Conservation (phyloP, 257 asterid species). For the Rhazya stricta region DNA sequence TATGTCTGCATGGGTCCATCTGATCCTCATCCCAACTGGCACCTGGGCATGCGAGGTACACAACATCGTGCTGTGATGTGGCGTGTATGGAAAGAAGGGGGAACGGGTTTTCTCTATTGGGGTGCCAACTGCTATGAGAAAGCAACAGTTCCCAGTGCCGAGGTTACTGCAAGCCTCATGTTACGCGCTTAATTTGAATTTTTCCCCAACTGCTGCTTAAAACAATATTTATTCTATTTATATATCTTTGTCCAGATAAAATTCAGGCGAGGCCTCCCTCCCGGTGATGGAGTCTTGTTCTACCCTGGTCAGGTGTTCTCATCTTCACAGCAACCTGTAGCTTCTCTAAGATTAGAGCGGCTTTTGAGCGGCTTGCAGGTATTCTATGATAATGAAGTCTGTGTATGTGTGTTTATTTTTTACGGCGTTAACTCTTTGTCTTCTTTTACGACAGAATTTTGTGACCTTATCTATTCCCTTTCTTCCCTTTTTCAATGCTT, state of each 20-base stretch:
- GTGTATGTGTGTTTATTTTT: neutral
- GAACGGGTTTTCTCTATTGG: slow-evolving; percentile 95
- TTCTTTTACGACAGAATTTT: neutral
- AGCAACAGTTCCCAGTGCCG: slow-evolving; percentile 88
- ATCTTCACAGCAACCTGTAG: slow-evolving; percentile 79
- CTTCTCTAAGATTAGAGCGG: slow-evolving; percentile 88
- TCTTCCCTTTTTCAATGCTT: neutral
- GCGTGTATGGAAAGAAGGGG: slow-evolving; percentile 99
- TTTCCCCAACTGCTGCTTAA: neutral
- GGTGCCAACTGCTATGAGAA: slow-evolving; percentile 99
- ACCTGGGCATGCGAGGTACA: slow-evolving; percentile 97
- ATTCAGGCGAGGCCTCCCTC: slow-evolving; percentile 98
- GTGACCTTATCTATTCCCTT: neutral
- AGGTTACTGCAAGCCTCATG: slow-evolving; percentile 43
- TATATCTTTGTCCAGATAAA: slow-evolving; percentile 48
- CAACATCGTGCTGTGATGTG: slow-evolving; percentile 99
- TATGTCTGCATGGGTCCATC: slow-evolving; percentile 98
- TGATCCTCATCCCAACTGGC: slow-evolving; percentile 99
- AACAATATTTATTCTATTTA: neutral
- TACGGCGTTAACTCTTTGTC: neutral
- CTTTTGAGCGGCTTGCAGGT: slow-evolving; percentile 98
- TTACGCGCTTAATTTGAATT: neutral
- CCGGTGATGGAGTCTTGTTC: slow-evolving; percentile 94
- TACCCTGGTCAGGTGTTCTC: slow-evolving; percentile 98
- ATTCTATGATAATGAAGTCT: slow-evolving; percentile 6